A percentile compares a stretch with the other conserved stretches of the same genome.
Conservation (phyloP, 805 yeast genomes). For the Lipomyces yamadae region DNA sequence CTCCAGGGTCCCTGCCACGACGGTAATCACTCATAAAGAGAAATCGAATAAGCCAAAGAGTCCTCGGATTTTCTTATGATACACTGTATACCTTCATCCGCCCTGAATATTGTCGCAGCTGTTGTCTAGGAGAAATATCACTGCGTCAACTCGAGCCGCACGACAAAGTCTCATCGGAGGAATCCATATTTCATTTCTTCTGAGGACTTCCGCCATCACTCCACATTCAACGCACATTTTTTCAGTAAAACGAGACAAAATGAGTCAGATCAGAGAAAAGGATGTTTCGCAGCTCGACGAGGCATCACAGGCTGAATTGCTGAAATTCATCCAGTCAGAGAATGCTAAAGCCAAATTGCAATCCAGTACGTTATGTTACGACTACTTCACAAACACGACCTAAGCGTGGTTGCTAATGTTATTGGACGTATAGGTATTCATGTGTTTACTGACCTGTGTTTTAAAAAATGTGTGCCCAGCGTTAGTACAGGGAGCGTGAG, state of each 20-base stretch:
- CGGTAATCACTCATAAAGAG: too few relatives aligned
- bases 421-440: constrained; percentile 60
- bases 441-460: constrained; percentile 86
- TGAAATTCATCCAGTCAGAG: constrained; percentile 78
- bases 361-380: constrained; percentile 48
- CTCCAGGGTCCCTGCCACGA: too few relatives aligned
- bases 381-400: not conserved
- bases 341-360: constrained; percentile 87
- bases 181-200: too few relatives aligned
- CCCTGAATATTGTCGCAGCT: too few relatives aligned
- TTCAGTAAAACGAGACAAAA: not conserved
- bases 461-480: constrained; percentile 74
- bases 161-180: too few relatives aligned
- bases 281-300: constrained; percentile 62
- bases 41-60: too few relatives aligned
- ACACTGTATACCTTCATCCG: too few relatives aligned
- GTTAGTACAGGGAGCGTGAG: constrained; percentile 52
- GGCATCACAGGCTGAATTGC: constrained; percentile 70
- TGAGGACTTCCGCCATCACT: too few relatives aligned
- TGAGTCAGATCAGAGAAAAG: constrained; percentile 29
- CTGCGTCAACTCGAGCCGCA: too few relatives aligned
- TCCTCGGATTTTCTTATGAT: too few relatives aligned
- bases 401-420: constrained; percentile 1
- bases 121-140: too few relatives aligned
- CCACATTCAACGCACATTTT: too few relatives aligned